A percentile compares a stretch with the other conserved stretches of the same genome.
These are phyloP conservation scores for Scutellaria barbata DNA, from an alignment of 257 asterid species.

Conservation along the genomic window DNA sequence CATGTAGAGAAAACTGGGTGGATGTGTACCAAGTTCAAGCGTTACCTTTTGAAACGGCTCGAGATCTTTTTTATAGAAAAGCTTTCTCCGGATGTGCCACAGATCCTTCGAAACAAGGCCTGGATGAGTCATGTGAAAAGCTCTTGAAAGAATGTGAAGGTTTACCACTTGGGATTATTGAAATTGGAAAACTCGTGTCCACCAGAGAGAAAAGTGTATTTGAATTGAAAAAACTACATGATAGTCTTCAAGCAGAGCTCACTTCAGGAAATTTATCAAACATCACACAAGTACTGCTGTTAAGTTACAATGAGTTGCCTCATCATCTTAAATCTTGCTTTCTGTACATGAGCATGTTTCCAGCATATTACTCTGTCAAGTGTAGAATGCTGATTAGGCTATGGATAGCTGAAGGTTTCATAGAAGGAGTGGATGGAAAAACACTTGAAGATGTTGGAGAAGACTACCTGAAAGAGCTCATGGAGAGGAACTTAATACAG, in stretches of 20 bases:
- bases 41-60: conserved; percentile 28
- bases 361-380: too few relatives aligned
- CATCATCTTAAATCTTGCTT: too few relatives aligned
- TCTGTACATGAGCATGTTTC: too few relatives aligned
- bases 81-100: neutral
- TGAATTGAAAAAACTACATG: neutral
- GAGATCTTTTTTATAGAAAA: conserved; percentile 15
- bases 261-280: conserved; percentile 1
- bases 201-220: neutral
- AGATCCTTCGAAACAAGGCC: neutral
- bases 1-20: neutral
- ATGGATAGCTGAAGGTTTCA: too few relatives aligned
- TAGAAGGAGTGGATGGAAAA: too few relatives aligned
- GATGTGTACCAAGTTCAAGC: conserved; percentile 9
- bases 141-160: conserved; percentile 34
- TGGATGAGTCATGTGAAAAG: neutral
- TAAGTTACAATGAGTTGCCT: too few relatives aligned
- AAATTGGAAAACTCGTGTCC: conserved; percentile 23
- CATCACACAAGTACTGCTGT: neutral
- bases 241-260: conserved; percentile 22
- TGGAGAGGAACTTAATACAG: too few relatives aligned
- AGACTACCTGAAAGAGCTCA: too few relatives aligned
- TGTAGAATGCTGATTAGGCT: too few relatives aligned
- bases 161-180: conserved; percentile 31
- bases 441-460: too few relatives aligned